Evolutionary conservation across 1,284 basidiomycete species (phyloP), one percentile per base, ranked within the genome.

Genomic region (Cryptococcus sp.): DNA sequence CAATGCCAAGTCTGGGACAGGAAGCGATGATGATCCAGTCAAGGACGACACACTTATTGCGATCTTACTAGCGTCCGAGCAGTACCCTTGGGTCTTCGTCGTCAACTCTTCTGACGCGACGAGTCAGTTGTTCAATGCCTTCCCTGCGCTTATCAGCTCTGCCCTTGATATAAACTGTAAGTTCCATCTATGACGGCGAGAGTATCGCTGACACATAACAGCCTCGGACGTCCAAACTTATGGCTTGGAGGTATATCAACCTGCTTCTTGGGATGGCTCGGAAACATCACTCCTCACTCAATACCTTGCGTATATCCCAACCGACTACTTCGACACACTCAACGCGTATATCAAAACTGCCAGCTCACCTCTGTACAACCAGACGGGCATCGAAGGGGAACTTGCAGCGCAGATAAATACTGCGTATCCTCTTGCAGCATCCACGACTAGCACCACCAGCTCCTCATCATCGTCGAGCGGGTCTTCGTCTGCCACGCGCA

Each of bases 271-370:
- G 64, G 68, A 74, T 54, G 75, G 75, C 2, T 62, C 65, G 16
- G 62, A 68, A 43, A 60, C 67, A 3, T 62, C 65, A 8, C 64
- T 79, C 11, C 68, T 79, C 46, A 80, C 79, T 8, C 72, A 77
- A 53, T 80, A 76, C 72, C 66, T 80, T 15, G 78, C 74, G 5
- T 80, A 77, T 60, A 76, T 81, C 50, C 79, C 79, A 15, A 60
- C 61, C 15, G 54, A 62, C 50, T 62, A 74, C 41, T 78, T 80
- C 52, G 63, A 68, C 38, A 76, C 74, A 11, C 71, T 81, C 40
- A 70, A 76, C 60, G 67, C 71, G 17, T 75, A 76, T 58, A 67
- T 79, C 53, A 71, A 70, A 50, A 76, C 73, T 3, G 58, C 65
- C 19, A 68, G 63, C 41, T 76, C 75, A 25, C 77, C 78, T 1